Percentiles rank a stretch among this genome's conserved stretches.
Evolutionary conservation across 257 asterid species (phyloP).

Genomic region (Nicotiana benthamiana): DNA sequence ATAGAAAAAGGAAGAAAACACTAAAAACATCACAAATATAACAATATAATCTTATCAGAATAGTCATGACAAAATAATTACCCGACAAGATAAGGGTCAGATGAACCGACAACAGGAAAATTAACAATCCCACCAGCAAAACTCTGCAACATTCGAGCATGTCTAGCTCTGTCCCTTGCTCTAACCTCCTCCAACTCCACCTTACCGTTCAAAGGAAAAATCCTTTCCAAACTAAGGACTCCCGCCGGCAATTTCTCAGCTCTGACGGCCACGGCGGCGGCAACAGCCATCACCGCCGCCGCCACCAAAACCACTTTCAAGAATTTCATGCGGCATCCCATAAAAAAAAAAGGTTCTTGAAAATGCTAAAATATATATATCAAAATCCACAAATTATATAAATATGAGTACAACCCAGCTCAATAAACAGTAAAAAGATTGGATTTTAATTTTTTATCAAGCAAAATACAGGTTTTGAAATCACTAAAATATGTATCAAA

Average conservation of each 20-base stretch:
- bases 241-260: constrained; percentile 23
- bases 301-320: constrained; percentile 19
- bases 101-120: constrained; percentile 57
- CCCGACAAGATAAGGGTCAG: constrained; percentile 85
- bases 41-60: too few species aligned
- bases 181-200: constrained; percentile 49
- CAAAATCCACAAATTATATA: too few species aligned
- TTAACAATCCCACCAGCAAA: constrained; percentile 67
- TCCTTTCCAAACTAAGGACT: constrained; percentile 56
- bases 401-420: neutral
- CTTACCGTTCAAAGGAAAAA: constrained; percentile 42
- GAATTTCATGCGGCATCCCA: constrained; percentile 11
- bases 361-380: neutral
- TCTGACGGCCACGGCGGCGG: constrained; percentile 14
- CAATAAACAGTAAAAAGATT: neutral
- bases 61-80: constrained; percentile 12
- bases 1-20: too few species aligned
- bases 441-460: neutral
- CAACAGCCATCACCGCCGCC: constrained; percentile 16
- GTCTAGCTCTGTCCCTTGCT: constrained; percentile 77
- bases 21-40: too few species aligned
- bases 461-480: neutral
- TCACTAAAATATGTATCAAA: too few species aligned
- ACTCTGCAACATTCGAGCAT: constrained; percentile 61
- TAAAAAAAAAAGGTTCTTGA: neutral